These are phyloP conservation scores for Fusarium azukiicola DNA, from an alignment of 2,329 filamentous ascomycete genomes.

Conservation along the genomic window DNA sequence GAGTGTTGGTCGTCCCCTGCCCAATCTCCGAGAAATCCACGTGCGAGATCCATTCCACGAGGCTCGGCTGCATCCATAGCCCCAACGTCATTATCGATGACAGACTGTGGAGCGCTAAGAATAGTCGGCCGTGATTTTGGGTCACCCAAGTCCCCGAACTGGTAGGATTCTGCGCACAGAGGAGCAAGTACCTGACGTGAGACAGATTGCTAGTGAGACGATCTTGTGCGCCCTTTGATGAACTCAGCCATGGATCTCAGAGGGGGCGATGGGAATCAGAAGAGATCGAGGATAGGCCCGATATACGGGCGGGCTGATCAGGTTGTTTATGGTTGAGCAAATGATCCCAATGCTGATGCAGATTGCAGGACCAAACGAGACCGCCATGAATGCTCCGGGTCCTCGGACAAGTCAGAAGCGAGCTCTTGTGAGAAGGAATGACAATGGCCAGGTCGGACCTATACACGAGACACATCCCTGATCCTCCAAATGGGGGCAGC, in stretches of 20 bases:
- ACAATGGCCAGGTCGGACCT: conserved; percentile 17
- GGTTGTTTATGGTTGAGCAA: conserved; percentile 10
- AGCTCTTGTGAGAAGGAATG: conserved; percentile 29
- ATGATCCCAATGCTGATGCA: conserved; percentile 24
- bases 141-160: not conserved
- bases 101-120: conserved; percentile 5
- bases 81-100: not conserved
- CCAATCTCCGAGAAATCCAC: conserved; percentile 18
- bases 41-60: not conserved
- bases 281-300: not conserved
- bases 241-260: not conserved
- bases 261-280: not conserved
- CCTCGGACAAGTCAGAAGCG: conserved; percentile 29
- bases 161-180: conserved; percentile 1
- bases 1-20: not conserved
- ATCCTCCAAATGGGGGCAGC: conserved; percentile 30
- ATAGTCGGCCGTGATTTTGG: conserved; percentile 10
- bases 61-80: not conserved
- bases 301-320: not conserved
- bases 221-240: not conserved
- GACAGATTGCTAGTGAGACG: not conserved
- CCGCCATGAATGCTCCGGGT: not conserved
- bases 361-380: conserved; percentile 36
- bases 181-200: conserved; percentile 20
- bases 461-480: conserved; percentile 42